Evolutionary conservation across 176 grass and related monocot genomes (phyloP).

Genomic region (Alopecurus myosuroides): DNA sequence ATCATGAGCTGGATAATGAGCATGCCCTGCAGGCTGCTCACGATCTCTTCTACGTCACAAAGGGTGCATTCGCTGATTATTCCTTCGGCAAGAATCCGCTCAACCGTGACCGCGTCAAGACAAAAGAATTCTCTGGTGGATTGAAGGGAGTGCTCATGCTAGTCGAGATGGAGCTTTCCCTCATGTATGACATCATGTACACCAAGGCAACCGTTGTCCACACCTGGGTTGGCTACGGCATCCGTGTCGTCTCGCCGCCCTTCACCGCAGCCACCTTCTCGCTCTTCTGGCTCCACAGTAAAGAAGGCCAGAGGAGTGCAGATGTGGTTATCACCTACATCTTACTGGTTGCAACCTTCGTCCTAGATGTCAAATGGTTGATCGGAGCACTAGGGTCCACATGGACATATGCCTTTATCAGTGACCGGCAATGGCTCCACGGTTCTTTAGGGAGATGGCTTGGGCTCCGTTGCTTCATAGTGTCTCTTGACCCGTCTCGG

Average conservation of each 20-base stretch:
- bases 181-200: no score
- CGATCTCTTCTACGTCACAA: slow-evolving; percentile 27
- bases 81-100: background rate
- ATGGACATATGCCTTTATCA: background rate
- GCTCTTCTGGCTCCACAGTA: background rate
- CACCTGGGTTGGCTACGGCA: background rate
- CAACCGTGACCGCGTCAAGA: background rate
- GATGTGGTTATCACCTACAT: slow-evolving; percentile 27
- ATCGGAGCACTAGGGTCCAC: background rate
- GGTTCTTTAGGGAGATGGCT: background rate
- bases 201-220: no score
- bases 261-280: background rate
- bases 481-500: no score
- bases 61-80: background rate
- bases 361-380: background rate
- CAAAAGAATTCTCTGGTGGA: no score
- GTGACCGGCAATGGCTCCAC: background rate
- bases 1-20: background rate
- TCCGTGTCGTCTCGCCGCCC: slow-evolving; percentile 10
- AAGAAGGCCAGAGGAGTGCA: background rate
- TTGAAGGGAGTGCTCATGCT: no score
- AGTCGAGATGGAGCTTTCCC: no score
- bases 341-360: slow-evolving; percentile 7
- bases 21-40: background rate
- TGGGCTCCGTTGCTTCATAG: background rate